Evolutionary conservation across 371 early-diverging fungal genomes (phyloP), one percentile per base, ranked within the genome.

Genomic region (Choanephora cucurbitarum): DNA sequence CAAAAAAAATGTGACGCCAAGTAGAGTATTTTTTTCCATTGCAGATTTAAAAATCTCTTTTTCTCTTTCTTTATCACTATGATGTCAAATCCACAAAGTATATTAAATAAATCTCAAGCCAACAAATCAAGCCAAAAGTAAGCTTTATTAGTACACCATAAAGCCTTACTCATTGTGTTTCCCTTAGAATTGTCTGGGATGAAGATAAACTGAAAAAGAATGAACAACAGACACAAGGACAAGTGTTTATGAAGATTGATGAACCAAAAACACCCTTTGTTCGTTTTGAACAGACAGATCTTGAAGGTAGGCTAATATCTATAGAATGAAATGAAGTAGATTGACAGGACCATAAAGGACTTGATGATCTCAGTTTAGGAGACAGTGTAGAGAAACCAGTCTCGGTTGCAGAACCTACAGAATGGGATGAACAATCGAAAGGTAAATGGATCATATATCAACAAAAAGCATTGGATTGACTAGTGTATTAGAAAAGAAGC

Each of bases 211-310:
- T 97, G 45, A 75, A 80, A 65, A 66, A 89, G 17, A 93, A 92
- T 1, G 96, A 96, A 69, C 85, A 47, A 2, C 55, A 87, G 0
- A 88, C 92, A 62, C 92, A 92, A 69, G 85, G 39, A 15, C 58
- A 86, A 59, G 75, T 92, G 8, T 92, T 87, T n/a, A 96, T 96
- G 96, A 96, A 97, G 77, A 91, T 97, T 21, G 85, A 88, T 42
- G 97, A 97, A 67, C 97, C 97, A 9, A 92, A 90, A 64, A 97
- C 98, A 0, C 98, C 98, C 1, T 97, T 73, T 56, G 87, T 96
- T 37, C 83, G 85, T 49, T 95, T 94, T 67, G 81, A 96, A 0
- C 95, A 96, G 54, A 80, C 87, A 47, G 75, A 83, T 57, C 70
- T 79, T 74, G 74, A 78, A 57, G 69, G 74, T 69, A 47, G 32